These are phyloP conservation scores for Coffea humblotiana DNA, from an alignment of 305 asterid genomes.

Conservation along the genomic window DNA sequence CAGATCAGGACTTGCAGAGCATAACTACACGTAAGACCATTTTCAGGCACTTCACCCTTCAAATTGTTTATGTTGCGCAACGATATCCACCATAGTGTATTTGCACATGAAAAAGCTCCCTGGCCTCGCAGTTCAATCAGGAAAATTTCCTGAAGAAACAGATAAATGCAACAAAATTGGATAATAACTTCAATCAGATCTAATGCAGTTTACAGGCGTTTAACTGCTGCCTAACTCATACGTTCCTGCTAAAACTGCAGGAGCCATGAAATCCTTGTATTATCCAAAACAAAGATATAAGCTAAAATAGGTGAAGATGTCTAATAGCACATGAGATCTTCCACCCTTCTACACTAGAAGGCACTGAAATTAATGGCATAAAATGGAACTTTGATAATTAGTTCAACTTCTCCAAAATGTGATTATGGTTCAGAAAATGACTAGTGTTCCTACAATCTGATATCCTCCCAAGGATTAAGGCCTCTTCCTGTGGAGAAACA, in stretches of 20 bases:
- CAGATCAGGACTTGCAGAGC: background rate
- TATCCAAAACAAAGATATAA: background rate
- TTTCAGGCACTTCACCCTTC: background rate
- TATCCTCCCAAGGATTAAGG: slow-evolving; percentile 5
- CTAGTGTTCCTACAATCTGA: slow-evolving; percentile 16
- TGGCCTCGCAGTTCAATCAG: background rate
- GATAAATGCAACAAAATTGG: background rate
- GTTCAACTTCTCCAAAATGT: slow-evolving; percentile 13
- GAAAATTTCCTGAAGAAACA: background rate
- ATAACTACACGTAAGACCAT: background rate
- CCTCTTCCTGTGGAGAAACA: slow-evolving; percentile 13
- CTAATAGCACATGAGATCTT: background rate
- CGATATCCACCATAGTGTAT: background rate
- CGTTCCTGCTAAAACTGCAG: background rate
- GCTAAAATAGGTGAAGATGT: slow-evolving; percentile 2
- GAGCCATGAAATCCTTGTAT: background rate
- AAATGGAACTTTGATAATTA: slow-evolving; percentile 13
- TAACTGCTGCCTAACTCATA: background rate
- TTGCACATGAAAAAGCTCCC: background rate
- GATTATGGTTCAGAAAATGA: slow-evolving; percentile 13
- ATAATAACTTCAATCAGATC: background rate
- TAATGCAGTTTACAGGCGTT: no score
- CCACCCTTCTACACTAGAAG: background rate
- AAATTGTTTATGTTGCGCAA: background rate
- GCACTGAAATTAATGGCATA: slow-evolving; percentile 1